Percentiles rank a stretch among this genome's conserved stretches.
phyloP scores from a whole-genome alignment of 129 eudicot species.

The Tagetes patula region DNA sequence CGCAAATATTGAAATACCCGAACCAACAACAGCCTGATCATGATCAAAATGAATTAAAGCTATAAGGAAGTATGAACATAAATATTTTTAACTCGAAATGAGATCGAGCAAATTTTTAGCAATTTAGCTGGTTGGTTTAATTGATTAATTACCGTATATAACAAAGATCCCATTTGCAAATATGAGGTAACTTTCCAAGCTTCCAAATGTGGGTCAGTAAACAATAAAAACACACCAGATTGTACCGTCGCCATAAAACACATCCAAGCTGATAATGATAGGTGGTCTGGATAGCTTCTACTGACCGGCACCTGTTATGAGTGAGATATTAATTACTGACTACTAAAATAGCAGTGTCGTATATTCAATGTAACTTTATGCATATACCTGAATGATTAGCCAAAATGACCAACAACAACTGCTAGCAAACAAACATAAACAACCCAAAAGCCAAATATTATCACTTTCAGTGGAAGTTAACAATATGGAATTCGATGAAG shows the following conservation, averaged over 20 bases:
- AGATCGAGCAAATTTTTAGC: background rate
- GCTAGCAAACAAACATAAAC: slow-evolving; percentile 67
- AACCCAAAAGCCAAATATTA: slow-evolving; percentile 71
- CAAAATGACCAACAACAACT: slow-evolving; percentile 79
- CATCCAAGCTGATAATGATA: slow-evolving; percentile 77
- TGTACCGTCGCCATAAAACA: slow-evolving; percentile 62
- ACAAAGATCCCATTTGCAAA: slow-evolving; percentile 52
- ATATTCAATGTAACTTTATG: background rate
- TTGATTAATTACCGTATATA: slow-evolving; percentile 51
- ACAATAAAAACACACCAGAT: slow-evolving; percentile 49
- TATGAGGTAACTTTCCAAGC: slow-evolving; percentile 62
- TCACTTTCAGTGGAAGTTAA: slow-evolving; percentile 25
- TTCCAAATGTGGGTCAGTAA: slow-evolving; percentile 49
- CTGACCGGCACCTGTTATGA: slow-evolving; percentile 59
- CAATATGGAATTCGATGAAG: slow-evolving; percentile 38
- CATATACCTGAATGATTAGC: slow-evolving; percentile 74
- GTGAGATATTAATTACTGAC: no score
- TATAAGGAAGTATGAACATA: no score
- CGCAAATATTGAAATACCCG: slow-evolving; percentile 68
- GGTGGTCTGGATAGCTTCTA: slow-evolving; percentile 60
- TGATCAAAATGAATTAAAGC: background rate
- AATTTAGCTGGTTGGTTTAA: no score
- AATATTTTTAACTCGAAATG: background rate
- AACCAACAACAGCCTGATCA: slow-evolving; percentile 59
- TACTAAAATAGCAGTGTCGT: no score